Evolutionary conservation across 192 early-diverging fungal genomes (phyloP), one percentile per base, ranked within the genome.

Genomic region (Pecoramyces ruminantium): DNA sequence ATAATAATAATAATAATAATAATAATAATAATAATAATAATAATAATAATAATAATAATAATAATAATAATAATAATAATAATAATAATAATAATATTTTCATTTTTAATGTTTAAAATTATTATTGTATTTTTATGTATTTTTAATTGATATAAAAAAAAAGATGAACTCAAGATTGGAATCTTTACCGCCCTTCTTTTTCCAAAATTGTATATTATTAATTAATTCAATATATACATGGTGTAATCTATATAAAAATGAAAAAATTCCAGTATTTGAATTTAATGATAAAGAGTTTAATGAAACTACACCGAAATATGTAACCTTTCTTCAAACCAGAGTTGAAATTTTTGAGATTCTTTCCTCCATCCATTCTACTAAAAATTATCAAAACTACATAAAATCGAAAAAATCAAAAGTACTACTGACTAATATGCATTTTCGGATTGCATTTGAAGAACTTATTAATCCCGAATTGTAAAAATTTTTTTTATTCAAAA

Each of bases 171-270:
- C 0, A 34, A 39, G 51, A 29, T 83, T 81, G 11, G 28, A 58
- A 21, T 18, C 13, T 67, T n/a, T 39, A 29, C 82, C 39, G 0
- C 17, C 30, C 14, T 29, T 34, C 29, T 78, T 40, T 87, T n/a
- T 82, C 88, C 30, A 87, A 87, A 81, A 38, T 80, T 28, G 82
- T 83, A n/a, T 84, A 82, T 27, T 86, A 92, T 39, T 82, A 81
- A 58, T 86, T 85, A 6, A 87, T 89, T 79, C 82, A 78, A 15
- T 85, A 85, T 40, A 81, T 88, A 21, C 82, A 82, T 29, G 86
- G 86, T n/a, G 79, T 88, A n/a, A 81, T 89, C 34, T 83, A 81
- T 81, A 39, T 86, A 29, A 39, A 84, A 29, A 85, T 83, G 79
- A 29, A 80, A 80, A 40, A 81, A 78, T 78, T 27, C 28, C 84